Percentiles rank a stretch among this genome's conserved stretches.
phyloP scores from a whole-genome alignment of 495 filamentous ascomycete species.

The Hypoxylon cercidicola region DNA sequence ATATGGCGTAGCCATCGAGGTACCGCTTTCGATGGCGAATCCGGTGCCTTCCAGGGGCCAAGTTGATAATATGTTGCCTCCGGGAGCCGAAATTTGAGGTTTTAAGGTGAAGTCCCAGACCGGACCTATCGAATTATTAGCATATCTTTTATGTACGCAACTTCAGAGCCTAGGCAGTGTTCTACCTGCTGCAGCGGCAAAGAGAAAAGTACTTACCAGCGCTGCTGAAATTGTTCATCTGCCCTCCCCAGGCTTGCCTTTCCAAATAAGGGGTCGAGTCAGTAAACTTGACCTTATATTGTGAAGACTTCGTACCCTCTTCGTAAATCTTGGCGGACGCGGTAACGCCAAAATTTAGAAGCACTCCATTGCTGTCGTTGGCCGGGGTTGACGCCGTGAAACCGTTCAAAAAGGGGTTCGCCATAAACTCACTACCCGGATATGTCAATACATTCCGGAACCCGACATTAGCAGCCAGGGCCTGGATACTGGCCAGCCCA shows the following conservation, averaged over 20 bases:
- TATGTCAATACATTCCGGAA: constrained; percentile 6
- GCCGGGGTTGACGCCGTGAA: neutral
- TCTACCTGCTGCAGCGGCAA: neutral
- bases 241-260: constrained; percentile 6
- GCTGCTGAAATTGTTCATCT: constrained; percentile 8
- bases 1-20: constrained; percentile 60
- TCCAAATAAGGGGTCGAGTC: neutral
- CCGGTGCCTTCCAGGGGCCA: constrained; percentile 41
- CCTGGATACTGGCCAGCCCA: neutral
- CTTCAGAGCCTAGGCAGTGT: constrained; percentile 28
- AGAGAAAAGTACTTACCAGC: constrained; percentile 8
- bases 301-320: neutral
- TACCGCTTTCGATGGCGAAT: constrained; percentile 54
- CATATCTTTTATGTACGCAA: constrained; percentile 21
- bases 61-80: constrained; percentile 57
- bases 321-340: neutral
- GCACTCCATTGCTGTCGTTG: constrained; percentile 1
- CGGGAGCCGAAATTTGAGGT: constrained; percentile 49
- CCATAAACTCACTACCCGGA: neutral
- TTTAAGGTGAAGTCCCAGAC: constrained; percentile 54
- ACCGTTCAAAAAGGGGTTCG: neutral
- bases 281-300: constrained; percentile 5
- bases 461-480: neutral
- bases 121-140: constrained; percentile 40
- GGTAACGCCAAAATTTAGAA: neutral